Evolutionary conservation across 352 stramenopile genomes (phyloP).

Genomic region (Phytophthora podocarpi): DNA sequence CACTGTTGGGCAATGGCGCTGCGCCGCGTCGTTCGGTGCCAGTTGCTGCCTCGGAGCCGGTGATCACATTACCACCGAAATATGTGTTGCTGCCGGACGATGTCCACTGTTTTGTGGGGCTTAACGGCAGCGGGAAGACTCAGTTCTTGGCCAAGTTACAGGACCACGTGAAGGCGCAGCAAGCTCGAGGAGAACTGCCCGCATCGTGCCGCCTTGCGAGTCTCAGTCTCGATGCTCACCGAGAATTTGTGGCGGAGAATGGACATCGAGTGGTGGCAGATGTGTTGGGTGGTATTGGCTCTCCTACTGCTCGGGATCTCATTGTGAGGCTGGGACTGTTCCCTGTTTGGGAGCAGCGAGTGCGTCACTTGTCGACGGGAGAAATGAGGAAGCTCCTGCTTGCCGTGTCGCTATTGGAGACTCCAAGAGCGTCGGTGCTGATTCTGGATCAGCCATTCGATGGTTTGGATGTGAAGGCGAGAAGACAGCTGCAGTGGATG

Average conservation of each 20-base stretch:
- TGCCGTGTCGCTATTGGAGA: constrained; percentile 77
- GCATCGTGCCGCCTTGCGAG: constrained; percentile 41
- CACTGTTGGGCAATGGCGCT: constrained; percentile 18
- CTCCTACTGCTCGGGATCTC: constrained; percentile 81
- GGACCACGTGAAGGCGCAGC: constrained; percentile 28
- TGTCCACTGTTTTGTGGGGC: constrained; percentile 72
- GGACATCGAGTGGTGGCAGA: constrained; percentile 63
- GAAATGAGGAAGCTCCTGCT: constrained; percentile 94
- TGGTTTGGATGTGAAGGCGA: constrained; percentile 87
- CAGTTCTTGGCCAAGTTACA: constrained; percentile 57
- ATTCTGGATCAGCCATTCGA: constrained; percentile 95
- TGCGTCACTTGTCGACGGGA: constrained; percentile 91
- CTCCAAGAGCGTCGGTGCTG: constrained; percentile 76
- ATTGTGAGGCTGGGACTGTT: constrained; percentile 93
- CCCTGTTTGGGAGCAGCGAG: constrained; percentile 79
- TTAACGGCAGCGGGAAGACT: constrained; percentile 77
- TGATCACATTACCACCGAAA: constrained; percentile 43
- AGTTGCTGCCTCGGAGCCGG: constrained; percentile 15
- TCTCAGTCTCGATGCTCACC: constrained; percentile 89
- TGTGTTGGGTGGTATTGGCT: constrained; percentile 71
- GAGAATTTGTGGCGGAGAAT: constrained; percentile 69
- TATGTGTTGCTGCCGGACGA: constrained; percentile 59
- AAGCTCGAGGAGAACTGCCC: constrained; percentile 26
- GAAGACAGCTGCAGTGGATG: constrained; percentile 83
- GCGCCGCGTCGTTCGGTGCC: background rate